Percentiles rank a stretch among this genome's conserved stretches.
phyloP scores from a whole-genome alignment of 768 basidiomycete genomes.

The Imleria badia region DNA sequence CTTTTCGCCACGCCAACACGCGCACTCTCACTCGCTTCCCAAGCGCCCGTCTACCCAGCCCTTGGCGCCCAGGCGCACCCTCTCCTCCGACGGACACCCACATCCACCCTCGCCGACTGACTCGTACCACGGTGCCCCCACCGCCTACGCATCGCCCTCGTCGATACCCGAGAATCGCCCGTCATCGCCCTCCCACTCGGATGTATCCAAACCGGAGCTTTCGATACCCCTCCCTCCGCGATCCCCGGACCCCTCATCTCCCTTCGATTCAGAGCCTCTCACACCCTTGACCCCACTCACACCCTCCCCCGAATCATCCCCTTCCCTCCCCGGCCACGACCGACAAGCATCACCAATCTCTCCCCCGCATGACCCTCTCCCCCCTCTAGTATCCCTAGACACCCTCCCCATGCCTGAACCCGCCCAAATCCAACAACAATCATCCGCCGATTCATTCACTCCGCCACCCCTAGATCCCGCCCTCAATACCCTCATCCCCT shows the following conservation, averaged over 20 bases:
- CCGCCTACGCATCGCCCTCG: background rate
- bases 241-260: background rate
- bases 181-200: background rate
- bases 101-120: background rate
- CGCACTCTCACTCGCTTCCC: too few species aligned
- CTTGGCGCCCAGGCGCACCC: conserved; percentile 1
- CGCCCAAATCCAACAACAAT: background rate
- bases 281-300: conserved; percentile 25
- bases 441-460: conserved; percentile 1
- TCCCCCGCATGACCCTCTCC: conserved; percentile 2
- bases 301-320: conserved; percentile 22
- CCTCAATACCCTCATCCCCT: conserved; percentile 29
- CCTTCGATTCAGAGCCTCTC: conserved; percentile 11
- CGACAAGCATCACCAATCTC: conserved; percentile 13
- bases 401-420: background rate
- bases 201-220: background rate
- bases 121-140: conserved; percentile 5
- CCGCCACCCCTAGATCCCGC: conserved; percentile 18
- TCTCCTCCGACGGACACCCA: background rate
- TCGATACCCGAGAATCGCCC: background rate
- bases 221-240: background rate
- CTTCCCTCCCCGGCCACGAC: conserved; percentile 27
- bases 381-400: conserved; percentile 8
- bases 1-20: too few species aligned
- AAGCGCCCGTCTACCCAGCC: conserved; percentile 17